These are phyloP conservation scores for Diaporthe velutina DNA, from an alignment of 2,329 filamentous ascomycete species.

Conservation along the genomic window DNA sequence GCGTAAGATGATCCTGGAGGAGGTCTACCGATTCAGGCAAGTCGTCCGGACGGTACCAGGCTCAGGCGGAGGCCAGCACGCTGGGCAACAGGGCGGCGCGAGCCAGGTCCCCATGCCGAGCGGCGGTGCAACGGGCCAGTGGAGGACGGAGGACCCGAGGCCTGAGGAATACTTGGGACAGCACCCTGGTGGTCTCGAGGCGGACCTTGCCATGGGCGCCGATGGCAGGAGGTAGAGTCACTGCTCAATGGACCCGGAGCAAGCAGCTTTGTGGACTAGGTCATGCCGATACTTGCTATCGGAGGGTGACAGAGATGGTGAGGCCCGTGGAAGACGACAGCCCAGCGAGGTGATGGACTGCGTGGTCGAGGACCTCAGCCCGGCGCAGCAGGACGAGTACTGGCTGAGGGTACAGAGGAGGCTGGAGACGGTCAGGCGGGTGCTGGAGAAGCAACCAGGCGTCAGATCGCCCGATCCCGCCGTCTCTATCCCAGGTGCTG, in stretches of 20 bases:
- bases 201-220: conserved; percentile 70
- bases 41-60: conserved; percentile 66
- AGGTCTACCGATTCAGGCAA: conserved; percentile 88
- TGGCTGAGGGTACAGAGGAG: conserved; percentile 32
- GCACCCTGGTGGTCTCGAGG: conserved; percentile 64
- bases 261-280: conserved; percentile 32
- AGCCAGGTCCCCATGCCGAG: conserved; percentile 67
- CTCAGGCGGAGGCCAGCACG: conserved; percentile 43
- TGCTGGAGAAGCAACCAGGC: conserved; percentile 15
- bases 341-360: conserved; percentile 2
- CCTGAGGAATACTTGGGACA: conserved; percentile 69
- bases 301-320: conserved; percentile 1
- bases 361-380: conserved; percentile 27
- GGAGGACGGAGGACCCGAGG: conserved; percentile 71
- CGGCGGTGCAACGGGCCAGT: conserved; percentile 58
- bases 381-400: conserved; percentile 24
- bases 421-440: conserved; percentile 24
- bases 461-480: background rate
- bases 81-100: conserved; percentile 49
- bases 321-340: background rate
- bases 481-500: conserved; percentile 4
- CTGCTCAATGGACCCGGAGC: conserved; percentile 19
- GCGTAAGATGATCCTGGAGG: conserved; percentile 97
- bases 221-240: conserved; percentile 57
- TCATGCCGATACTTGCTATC: conserved; percentile 17